Evolutionary conservation across 2,329 filamentous ascomycete species (phyloP), one percentile per base, ranked within the genome.

Genomic region (Bipolaris zeicola): DNA sequence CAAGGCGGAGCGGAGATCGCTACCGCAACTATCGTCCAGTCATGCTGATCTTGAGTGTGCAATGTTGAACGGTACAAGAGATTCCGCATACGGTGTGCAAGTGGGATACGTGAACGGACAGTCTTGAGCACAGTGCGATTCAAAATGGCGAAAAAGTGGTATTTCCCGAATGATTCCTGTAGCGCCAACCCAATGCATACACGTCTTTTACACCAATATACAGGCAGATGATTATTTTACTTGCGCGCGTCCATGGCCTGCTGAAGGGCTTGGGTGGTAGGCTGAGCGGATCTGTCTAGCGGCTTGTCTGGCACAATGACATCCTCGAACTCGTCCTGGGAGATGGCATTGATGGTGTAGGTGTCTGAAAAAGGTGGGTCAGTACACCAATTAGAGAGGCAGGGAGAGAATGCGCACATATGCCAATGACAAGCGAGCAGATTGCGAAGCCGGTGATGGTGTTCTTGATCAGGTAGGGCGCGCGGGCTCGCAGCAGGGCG

Each of bases 311-410:
- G 95, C 36, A 98, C 89, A 74, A 92, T 88, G 68, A 98, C 93
- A 74, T 99, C 95, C 55, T 93, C 91, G 80, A 99, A 99, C 65
- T 97, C 91, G 77, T 98, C 95, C 78, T 98, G 95, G 41, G 94
- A 92, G 72, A 99, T 90, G 52, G 91, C 92, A 64, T 83, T 85
- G 73, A 99, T 89, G 39, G 88, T 91, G 75, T 85, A 90, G 52
- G 83, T 79, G 72, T 90, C 88, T 90, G 46, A 7, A 6, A 10
- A 37, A 8, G 3, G 54, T 72, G 3, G 69, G 70, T 48, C 41
- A 3, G 26, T 10, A 47, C 13, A 10, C 24, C 36, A 6, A 31
- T 11, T 18, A 36, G 16, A 20, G 3, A 10, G 2, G 7, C 20
- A 5, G 31, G 28, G 31, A 7, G 20, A 16, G 16, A 58, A 22